phyloP scores from a whole-genome alignment of 2,329 filamentous ascomycete species.

The Bipolaris oryzae region DNA sequence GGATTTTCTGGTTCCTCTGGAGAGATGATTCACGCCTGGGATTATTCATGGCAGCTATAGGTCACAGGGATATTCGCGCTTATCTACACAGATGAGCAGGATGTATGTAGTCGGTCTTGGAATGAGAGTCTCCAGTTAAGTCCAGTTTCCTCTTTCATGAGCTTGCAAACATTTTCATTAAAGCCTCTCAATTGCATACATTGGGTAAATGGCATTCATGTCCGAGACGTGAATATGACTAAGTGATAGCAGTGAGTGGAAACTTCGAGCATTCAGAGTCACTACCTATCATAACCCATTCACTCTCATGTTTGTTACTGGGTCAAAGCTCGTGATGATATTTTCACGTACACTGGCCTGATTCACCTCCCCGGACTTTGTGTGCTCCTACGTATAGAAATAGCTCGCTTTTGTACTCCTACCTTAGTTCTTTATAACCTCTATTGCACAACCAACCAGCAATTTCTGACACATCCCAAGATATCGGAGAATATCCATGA shows the following conservation, averaged over 20 bases:
- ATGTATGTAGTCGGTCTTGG: too few relatives aligned
- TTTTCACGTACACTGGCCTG: not conserved
- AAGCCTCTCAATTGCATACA: not conserved
- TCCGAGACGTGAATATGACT: not conserved
- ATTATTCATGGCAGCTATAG: not conserved
- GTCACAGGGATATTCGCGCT: too few relatives aligned
- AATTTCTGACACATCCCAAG: not conserved
- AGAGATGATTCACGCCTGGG: not conserved
- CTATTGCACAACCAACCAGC: not conserved
- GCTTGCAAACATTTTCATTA: not conserved
- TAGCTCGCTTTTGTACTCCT: not conserved
- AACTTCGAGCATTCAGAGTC: not conserved
- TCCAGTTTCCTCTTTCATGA: not conserved
- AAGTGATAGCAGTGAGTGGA: not conserved
- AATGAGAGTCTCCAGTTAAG: not conserved
- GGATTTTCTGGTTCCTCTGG: not conserved
- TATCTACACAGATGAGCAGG: not conserved
- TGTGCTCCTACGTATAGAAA: not conserved
- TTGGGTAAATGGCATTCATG: too few relatives aligned
- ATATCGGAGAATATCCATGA: not conserved
- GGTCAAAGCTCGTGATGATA: not conserved
- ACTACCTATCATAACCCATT: not conserved
- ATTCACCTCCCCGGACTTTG: not conserved
- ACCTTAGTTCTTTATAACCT: not conserved
- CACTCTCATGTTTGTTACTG: not conserved